Evolutionary conservation across 805 yeast species (phyloP).

Genomic region (Cyberlindnera veronae): DNA sequence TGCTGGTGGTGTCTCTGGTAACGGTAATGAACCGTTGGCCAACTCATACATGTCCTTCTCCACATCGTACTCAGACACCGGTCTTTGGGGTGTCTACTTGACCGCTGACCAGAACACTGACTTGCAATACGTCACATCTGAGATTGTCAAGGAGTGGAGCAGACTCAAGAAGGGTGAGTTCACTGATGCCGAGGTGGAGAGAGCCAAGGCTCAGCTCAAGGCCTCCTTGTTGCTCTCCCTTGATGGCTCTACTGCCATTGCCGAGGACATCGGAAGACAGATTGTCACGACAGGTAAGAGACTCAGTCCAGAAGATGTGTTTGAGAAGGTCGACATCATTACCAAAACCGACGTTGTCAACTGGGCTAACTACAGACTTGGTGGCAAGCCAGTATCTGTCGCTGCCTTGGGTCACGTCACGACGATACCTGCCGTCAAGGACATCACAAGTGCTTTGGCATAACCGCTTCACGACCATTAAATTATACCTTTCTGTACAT

Average conservation of each 20-base stretch:
- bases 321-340: constrained; percentile 67
- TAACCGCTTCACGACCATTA: constrained; percentile 3
- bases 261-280: constrained; percentile 98
- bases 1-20: constrained; percentile 51
- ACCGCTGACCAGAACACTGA: constrained; percentile 68
- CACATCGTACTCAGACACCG: constrained; percentile 95
- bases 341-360: constrained; percentile 73
- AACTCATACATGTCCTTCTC: constrained; percentile 96
- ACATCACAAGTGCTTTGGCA: constrained; percentile 44
- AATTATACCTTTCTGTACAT: neutral
- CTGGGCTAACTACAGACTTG: constrained; percentile 84
- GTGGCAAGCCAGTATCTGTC: constrained; percentile 77
- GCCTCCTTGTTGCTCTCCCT: constrained; percentile 85
- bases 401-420: constrained; percentile 87
- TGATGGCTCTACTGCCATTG: constrained; percentile 93
- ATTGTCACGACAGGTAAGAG: constrained; percentile 85
- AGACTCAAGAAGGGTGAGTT: constrained; percentile 77
- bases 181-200: constrained; percentile 80
- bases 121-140: constrained; percentile 65
- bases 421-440: constrained; percentile 63
- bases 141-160: constrained; percentile 83
- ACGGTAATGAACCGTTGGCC: constrained; percentile 65
- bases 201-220: constrained; percentile 92
- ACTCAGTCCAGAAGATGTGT: constrained; percentile 44
- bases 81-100: constrained; percentile 94